Percentiles rank a stretch among this genome's conserved stretches.
These are phyloP conservation scores for Amaranthus palmeri DNA, from an alignment of 148 eudicot genomes.

Conservation along the genomic window DNA sequence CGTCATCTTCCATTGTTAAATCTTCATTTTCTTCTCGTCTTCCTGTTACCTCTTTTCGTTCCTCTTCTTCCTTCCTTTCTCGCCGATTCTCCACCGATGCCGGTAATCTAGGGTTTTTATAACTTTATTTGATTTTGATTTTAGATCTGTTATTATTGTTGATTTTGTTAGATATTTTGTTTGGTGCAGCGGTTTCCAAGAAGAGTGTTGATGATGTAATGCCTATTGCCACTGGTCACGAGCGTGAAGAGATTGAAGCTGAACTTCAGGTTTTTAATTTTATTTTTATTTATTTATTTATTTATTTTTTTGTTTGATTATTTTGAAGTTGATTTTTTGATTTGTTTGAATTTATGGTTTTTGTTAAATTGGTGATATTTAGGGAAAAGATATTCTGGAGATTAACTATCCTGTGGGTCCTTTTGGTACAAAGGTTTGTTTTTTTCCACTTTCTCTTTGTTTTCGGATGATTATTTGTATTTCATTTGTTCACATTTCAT, in stretches of 20 bases:
- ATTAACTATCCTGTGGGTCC: constrained; percentile 80
- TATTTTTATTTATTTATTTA: background rate
- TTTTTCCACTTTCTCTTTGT: no score
- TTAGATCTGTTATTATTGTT: background rate
- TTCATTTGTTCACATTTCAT: no score
- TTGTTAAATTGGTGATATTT: background rate
- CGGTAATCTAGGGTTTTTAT: constrained; percentile 30
- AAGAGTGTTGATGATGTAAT: constrained; percentile 38
- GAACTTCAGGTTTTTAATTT: constrained; percentile 39
- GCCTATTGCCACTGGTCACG: constrained; percentile 56
- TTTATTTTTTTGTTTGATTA: background rate
- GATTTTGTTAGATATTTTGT: background rate
- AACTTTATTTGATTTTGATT: background rate
- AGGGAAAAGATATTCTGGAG: constrained; percentile 76
- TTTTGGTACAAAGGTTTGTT: constrained; percentile 90
- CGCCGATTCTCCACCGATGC: constrained; percentile 45
- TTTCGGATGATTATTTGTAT: background rate
- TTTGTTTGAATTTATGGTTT: background rate
- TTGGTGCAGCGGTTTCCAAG: constrained; percentile 23
- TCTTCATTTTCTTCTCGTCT: constrained; percentile 16
- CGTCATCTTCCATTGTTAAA: constrained; percentile 22
- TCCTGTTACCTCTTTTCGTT: constrained; percentile 20
- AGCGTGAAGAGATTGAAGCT: constrained; percentile 48
- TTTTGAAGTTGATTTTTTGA: background rate
- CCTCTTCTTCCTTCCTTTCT: constrained; percentile 19